A percentile compares a stretch with the other conserved stretches of the same genome.
phyloP scores from a whole-genome alignment of 192 early-diverging fungal species.

The Backusella luteola region DNA sequence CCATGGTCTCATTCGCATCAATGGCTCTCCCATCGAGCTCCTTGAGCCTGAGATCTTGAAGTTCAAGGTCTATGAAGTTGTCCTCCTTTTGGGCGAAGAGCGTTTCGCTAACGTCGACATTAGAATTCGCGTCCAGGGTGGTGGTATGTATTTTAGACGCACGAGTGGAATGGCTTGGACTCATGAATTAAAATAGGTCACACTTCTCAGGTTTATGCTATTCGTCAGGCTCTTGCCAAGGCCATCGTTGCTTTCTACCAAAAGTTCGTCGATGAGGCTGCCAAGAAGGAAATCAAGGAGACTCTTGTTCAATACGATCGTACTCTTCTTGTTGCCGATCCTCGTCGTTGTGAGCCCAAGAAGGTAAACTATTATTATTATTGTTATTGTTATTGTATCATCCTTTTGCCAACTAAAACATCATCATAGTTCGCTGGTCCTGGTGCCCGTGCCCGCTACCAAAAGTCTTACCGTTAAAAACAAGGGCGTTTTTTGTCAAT shows the following conservation, averaged over 20 bases:
- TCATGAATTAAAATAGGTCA: slow-evolving; percentile 47
- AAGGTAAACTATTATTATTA: slow-evolving; percentile 42
- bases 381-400: neutral
- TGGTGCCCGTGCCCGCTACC: slow-evolving; percentile 96
- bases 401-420: neutral
- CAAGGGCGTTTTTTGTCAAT: neutral
- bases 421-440: slow-evolving; percentile 82
- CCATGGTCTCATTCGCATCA: slow-evolving; percentile 95
- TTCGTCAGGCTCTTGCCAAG: slow-evolving; percentile 99
- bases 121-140: slow-evolving; percentile 94
- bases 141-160: slow-evolving; percentile 50
- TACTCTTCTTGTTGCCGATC: slow-evolving; percentile 97
- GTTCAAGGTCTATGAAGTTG: slow-evolving; percentile 98
- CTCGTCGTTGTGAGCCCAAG: slow-evolving; percentile 99
- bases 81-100: slow-evolving; percentile 95
- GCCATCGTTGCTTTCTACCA: slow-evolving; percentile 98
- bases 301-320: slow-evolving; percentile 89
- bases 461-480: slow-evolving; percentile 87
- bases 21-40: slow-evolving; percentile 94
- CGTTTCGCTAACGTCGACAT: slow-evolving; percentile 96
- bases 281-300: slow-evolving; percentile 99
- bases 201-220: slow-evolving; percentile 96
- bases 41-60: slow-evolving; percentile 96
- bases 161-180: neutral
- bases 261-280: slow-evolving; percentile 99